Evolutionary conservation across 2,329 filamentous ascomycete genomes (phyloP).

Genomic region (Alternaria ventricosa): DNA sequence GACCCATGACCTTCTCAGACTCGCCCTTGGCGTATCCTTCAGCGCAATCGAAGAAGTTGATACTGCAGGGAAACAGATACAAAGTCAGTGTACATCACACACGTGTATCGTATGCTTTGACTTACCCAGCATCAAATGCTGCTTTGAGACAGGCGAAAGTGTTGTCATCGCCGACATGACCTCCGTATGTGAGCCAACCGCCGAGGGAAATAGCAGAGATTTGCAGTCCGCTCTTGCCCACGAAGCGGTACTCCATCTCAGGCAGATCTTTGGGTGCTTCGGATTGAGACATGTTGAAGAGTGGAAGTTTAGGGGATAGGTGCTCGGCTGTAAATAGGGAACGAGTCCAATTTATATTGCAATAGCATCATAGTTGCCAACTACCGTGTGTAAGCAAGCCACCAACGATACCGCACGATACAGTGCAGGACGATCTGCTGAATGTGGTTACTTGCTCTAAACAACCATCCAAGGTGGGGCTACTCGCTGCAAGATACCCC

Average conservation of each 20-base stretch:
- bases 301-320: not conserved
- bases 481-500: conserved; percentile 4
- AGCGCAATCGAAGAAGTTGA: conserved; percentile 68
- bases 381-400: conserved; percentile 1
- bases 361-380: not conserved
- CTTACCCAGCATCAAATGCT: conserved; percentile 58
- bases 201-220: conserved; percentile 75
- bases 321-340: not conserved
- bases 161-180: conserved; percentile 70
- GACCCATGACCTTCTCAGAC: conserved; percentile 62
- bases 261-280: conserved; percentile 38
- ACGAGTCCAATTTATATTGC: not conserved
- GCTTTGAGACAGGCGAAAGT: conserved; percentile 62
- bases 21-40: conserved; percentile 62
- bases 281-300: conserved; percentile 6
- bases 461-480: not conserved
- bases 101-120: not conserved
- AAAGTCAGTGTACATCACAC: not conserved
- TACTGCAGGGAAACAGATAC: conserved; percentile 30
- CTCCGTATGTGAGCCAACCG: conserved; percentile 71
- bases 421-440: not conserved
- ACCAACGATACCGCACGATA: not conserved
- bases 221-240: conserved; percentile 74
- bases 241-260: conserved; percentile 73
- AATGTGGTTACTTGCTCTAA: not conserved